A percentile compares a stretch with the other conserved stretches of the same genome.
Evolutionary conservation across 768 basidiomycete genomes (phyloP).

Genomic region (Mycena rebaudengoi): DNA sequence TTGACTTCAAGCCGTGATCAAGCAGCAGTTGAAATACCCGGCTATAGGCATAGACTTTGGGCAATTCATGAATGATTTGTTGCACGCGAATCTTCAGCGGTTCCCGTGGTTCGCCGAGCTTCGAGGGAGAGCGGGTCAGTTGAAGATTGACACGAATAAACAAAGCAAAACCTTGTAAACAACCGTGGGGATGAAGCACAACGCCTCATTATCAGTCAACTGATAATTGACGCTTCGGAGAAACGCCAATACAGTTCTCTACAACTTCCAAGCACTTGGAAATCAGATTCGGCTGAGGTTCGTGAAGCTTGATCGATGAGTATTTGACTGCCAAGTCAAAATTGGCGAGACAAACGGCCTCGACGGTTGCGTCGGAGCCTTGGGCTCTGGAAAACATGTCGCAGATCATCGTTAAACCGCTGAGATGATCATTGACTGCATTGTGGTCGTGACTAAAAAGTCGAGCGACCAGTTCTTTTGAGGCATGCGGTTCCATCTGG

Average conservation of each 20-base stretch:
- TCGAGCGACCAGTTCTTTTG: constrained; percentile 75
- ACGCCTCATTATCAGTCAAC: constrained; percentile 85
- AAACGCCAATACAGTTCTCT: constrained; percentile 79
- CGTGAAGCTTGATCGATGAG: constrained; percentile 86
- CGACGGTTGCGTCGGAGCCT: constrained; percentile 64
- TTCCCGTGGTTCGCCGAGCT: constrained; percentile 95
- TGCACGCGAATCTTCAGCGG: constrained; percentile 81
- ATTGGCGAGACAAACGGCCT: constrained; percentile 80
- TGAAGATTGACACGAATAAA: neutral
- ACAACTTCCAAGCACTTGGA: constrained; percentile 90
- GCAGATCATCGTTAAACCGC: constrained; percentile 75
- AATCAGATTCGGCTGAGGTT: constrained; percentile 89
- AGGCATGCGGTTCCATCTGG: constrained; percentile 90
- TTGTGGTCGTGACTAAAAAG: constrained; percentile 97
- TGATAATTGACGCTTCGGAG: constrained; percentile 78
- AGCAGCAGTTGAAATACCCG: constrained; percentile 88
- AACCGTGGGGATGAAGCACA: constrained; percentile 89
- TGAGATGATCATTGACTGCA: constrained; percentile 90
- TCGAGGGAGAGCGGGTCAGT: constrained; percentile 4
- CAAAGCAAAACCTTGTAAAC: constrained; percentile 75
- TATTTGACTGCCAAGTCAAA: constrained; percentile 95
- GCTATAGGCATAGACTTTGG: constrained; percentile 93
- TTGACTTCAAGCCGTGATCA: constrained; percentile 88
- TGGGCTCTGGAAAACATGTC: constrained; percentile 76
- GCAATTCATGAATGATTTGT: constrained; percentile 83